phyloP scores from a whole-genome alignment of 2,329 filamentous ascomycete species.

The Arthrobotrys conoides region DNA sequence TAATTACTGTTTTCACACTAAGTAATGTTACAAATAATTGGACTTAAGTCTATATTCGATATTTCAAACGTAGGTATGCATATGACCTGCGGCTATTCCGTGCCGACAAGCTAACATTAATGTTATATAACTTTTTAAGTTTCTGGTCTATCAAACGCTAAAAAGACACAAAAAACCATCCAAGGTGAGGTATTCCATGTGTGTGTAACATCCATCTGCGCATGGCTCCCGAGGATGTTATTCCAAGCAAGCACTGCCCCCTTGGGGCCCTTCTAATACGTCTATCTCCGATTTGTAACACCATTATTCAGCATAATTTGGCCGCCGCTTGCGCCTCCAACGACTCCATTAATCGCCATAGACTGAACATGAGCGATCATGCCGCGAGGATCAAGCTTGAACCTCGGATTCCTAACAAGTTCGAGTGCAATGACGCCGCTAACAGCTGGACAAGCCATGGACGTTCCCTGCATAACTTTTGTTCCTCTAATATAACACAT shows the following conservation, averaged over 20 bases:
- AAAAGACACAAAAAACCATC: not conserved
- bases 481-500: conserved; percentile 17
- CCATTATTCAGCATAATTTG: conserved; percentile 40
- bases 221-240: too few relatives aligned
- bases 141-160: not conserved
- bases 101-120: too few relatives aligned
- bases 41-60: too few relatives aligned
- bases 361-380: conserved; percentile 27
- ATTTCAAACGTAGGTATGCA: too few relatives aligned
- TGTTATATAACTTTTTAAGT: too few relatives aligned
- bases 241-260: too few relatives aligned
- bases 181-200: too few relatives aligned
- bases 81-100: too few relatives aligned
- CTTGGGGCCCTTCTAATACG: too few relatives aligned
- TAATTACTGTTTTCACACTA: too few relatives aligned
- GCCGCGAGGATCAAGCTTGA: conserved; percentile 28
- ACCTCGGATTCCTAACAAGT: conserved; percentile 33
- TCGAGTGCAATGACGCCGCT: conserved; percentile 49
- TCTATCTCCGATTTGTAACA: conserved; percentile 3
- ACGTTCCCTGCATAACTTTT: conserved; percentile 41
- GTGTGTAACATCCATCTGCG: too few relatives aligned
- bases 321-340: conserved; percentile 21
- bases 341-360: conserved; percentile 15
- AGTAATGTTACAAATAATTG: too few relatives aligned
- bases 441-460: conserved; percentile 45